Evolutionary conservation across 2,329 filamentous ascomycete genomes (phyloP), one percentile per base, ranked within the genome.

Genomic region (Colletotrichum euphorbiae): DNA sequence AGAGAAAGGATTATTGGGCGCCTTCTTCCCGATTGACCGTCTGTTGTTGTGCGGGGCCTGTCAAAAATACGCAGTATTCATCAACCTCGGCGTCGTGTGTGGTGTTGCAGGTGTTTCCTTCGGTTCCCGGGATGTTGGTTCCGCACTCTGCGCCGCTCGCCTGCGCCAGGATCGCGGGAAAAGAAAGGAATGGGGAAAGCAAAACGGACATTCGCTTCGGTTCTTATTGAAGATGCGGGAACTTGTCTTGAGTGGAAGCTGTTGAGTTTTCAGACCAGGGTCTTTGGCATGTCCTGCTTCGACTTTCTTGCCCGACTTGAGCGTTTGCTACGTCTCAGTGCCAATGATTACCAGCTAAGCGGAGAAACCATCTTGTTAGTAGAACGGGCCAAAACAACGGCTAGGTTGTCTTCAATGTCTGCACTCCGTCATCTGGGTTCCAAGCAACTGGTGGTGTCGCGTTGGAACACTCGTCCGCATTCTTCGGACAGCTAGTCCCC

Each of bases 401-500:
- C 6, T 21, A 50, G 28, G 21, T 46, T 40, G 42, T n/a, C 28
- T 24, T 21, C 15, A 19, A 19, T 24, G 24, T 45, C 15, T 38
- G 52, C 17, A 33, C 19, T 31, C 50, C 48, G 31, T 54, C 19
- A 24, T 40, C n/a, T 48, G 52, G 11, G 24, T 58, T 21, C 33
- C 21, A 50, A 21, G n/a, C 57, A 38, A 62, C 48, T 17, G 38
- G 48, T 50, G 40, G 24, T n/a, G 17, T 42, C 38, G 56, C 54
- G 54, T 42, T 67, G 65, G 60, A 59, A 68, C 52, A 54, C 61
- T 31, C 19, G 17, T 46, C 48, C 13, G 28, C 43, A 42, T 58
- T 48, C 46, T 63, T 59, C 46, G 40, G 61, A 68, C 38, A 61
- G 61, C 19, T 13, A 65, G 31, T 48, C 61, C 36, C 65, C 60